phyloP scores from a whole-genome alignment of 1,139 yeast genomes.

The Nakaseomyces sp. region DNA sequence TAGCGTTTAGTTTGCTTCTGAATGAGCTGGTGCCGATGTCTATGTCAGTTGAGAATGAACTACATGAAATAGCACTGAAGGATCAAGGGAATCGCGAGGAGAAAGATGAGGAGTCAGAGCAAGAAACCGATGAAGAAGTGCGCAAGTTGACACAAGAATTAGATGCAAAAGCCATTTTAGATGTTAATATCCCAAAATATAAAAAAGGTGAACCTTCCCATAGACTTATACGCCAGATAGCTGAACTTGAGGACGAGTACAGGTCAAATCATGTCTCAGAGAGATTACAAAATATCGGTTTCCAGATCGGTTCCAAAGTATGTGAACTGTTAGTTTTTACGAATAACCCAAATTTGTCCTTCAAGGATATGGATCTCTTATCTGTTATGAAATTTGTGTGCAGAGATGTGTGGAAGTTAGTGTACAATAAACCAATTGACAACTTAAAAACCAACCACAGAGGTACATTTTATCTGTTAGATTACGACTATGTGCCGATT shows the following conservation, averaged over 20 bases:
- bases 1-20: constrained; percentile 39
- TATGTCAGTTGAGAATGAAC: constrained; percentile 29
- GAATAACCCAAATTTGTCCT: constrained; percentile 37
- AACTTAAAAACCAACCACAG: constrained; percentile 86
- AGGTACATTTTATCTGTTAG: constrained; percentile 35
- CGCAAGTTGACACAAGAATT: constrained; percentile 6
- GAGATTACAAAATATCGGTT: constrained; percentile 64
- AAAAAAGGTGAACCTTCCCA: constrained; percentile 18
- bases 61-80: constrained; percentile 7
- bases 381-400: constrained; percentile 88
- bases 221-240: constrained; percentile 17
- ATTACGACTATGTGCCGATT: constrained; percentile 25
- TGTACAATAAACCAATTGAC: constrained; percentile 83
- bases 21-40: constrained; percentile 72
- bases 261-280: constrained; percentile 46
- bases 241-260: constrained; percentile 19
- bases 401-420: constrained; percentile 77
- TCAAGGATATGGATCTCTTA: constrained; percentile 50
- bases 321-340: constrained; percentile 64
- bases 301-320: constrained; percentile 61
- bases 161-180: constrained; percentile 1
- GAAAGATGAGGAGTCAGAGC: constrained; percentile 36
- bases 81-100: constrained; percentile 1
- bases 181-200: constrained; percentile 6
- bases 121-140: constrained; percentile 27